phyloP scores from a whole-genome alignment of 2,329 filamentous ascomycete species.

The Geosmithia flava region DNA sequence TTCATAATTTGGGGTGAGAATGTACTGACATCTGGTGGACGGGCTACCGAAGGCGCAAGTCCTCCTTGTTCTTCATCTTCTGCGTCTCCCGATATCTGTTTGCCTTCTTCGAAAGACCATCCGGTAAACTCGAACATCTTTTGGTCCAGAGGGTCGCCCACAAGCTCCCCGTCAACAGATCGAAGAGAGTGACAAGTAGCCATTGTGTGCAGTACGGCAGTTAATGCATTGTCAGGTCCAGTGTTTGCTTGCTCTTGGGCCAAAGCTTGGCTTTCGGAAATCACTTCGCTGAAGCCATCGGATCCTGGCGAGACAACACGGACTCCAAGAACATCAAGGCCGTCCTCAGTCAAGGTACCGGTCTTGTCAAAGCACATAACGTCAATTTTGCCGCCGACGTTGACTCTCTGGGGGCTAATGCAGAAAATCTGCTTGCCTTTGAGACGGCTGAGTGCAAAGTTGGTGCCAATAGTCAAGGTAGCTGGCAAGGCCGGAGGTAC shows the following conservation, averaged over 20 bases:
- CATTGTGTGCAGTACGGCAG: constrained; percentile 80
- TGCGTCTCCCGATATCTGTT: constrained; percentile 48
- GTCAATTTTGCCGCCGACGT: constrained; percentile 91
- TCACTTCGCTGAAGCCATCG: constrained; percentile 61
- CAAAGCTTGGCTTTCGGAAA: constrained; percentile 51
- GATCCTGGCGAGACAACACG: constrained; percentile 56
- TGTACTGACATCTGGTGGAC: constrained; percentile 49
- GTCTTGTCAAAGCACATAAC: constrained; percentile 98
- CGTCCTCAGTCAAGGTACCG: constrained; percentile 94
- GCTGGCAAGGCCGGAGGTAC: constrained; percentile 91
- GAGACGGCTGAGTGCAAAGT: constrained; percentile 78
- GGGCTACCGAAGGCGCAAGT: constrained; percentile 77
- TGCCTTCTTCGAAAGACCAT: constrained; percentile 87
- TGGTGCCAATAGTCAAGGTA: constrained; percentile 91
- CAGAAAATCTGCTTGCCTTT: constrained; percentile 91
- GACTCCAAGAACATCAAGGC: constrained; percentile 83
- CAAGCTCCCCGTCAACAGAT: constrained; percentile 73
- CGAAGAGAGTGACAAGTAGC: constrained; percentile 91
- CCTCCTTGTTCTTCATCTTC: constrained; percentile 65
- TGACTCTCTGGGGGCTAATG: constrained; percentile 93
- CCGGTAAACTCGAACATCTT: constrained; percentile 98
- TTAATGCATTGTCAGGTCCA: constrained; percentile 20
- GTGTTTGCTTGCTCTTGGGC: constrained; percentile 27
- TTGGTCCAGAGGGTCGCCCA: constrained; percentile 87
- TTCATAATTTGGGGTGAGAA: neutral